phyloP scores from a whole-genome alignment of 371 early-diverging fungal species.

The Apophysomyces ossiformis region DNA sequence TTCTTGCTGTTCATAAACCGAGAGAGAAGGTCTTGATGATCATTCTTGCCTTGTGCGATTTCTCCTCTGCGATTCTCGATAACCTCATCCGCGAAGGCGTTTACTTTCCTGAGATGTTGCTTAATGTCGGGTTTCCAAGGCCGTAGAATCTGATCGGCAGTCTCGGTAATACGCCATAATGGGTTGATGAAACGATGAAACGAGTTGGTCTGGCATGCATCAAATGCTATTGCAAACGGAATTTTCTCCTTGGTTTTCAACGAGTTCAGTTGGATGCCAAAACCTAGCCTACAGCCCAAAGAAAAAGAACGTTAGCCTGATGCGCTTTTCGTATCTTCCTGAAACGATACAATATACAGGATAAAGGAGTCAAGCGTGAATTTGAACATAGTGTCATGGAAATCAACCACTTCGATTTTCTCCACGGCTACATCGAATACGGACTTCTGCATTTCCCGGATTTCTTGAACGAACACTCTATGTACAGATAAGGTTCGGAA shows the following conservation, averaged over 20 bases:
- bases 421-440: slow-evolving; percentile 41
- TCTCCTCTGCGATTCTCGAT: slow-evolving; percentile 48
- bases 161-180: slow-evolving; percentile 55
- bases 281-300: slow-evolving; percentile 35
- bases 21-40: slow-evolving; percentile 59
- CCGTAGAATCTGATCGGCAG: slow-evolving; percentile 18
- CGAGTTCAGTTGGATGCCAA: slow-evolving; percentile 53
- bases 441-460: slow-evolving; percentile 24
- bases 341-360: slow-evolving; percentile 17
- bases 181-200: slow-evolving; percentile 58
- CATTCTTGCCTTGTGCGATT: slow-evolving; percentile 38
- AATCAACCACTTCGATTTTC: slow-evolving; percentile 46
- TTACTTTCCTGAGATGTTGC: slow-evolving; percentile 47
- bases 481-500: background rate
- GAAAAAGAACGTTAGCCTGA: slow-evolving; percentile 13
- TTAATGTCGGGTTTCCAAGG: slow-evolving; percentile 48
- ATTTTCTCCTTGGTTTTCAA: slow-evolving; percentile 31
- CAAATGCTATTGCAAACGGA: slow-evolving; percentile 58
- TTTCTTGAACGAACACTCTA: slow-evolving; percentile 44
- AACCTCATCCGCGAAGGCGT: slow-evolving; percentile 53
- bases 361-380: slow-evolving; percentile 67
- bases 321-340: slow-evolving; percentile 18
- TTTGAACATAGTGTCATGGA: slow-evolving; percentile 62
- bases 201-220: slow-evolving; percentile 43
- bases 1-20: slow-evolving; percentile 64